Base-by-base conservation (phyloP, 352 stramenopile genomes). In the Phytopythium montanum region DNA sequence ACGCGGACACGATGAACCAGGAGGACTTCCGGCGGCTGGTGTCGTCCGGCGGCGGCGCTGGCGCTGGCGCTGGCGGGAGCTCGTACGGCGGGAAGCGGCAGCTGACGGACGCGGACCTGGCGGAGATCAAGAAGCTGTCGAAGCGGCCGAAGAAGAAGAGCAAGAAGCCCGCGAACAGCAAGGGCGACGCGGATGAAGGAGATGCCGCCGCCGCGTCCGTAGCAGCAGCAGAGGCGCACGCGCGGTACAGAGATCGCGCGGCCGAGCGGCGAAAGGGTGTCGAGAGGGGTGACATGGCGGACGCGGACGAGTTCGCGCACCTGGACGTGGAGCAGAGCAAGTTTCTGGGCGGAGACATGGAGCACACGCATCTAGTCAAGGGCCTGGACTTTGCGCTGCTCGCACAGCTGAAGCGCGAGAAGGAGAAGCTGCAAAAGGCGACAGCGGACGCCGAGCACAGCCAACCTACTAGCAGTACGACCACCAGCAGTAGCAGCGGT, bases 311-410 rank as follows among this genome's bases (percentile, higher is more conserved):
- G 39, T 82, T 67, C 44, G 69, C 73, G 62, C 75, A 85, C 46
- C 61, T 89, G 8, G 70, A 90, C 49, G 63, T 64, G n/a, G 76
- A 95, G 48, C 84, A 91, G 62, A 95, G 62, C 61, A 95, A 95
- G 68, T 92, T 90, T 48, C 62, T 95, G 5, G 84, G 79, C 26
- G 84, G 87, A 44, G 87, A 96, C 56, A 70, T 92, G 63, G 75
- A 87, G 56, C 85, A 94, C 71, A 94, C 90, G 33, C 88, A 96
- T 68, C 58, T 96, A 19, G 89, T 97, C 5, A 97, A 96, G 58
- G 92, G 66, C 23, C 62, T 98, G 51, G 90, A 98, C 79, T 81
- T 87, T 38, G 76, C 88, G 13, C 67, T 98, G 28, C 70, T 96
- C 26, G 68, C 89, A 41, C 90, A 97, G 60, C 72, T 96, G 26